Base-by-base conservation (phyloP, 345 rosid genomes). In the Pugionium cornutum region DNA sequence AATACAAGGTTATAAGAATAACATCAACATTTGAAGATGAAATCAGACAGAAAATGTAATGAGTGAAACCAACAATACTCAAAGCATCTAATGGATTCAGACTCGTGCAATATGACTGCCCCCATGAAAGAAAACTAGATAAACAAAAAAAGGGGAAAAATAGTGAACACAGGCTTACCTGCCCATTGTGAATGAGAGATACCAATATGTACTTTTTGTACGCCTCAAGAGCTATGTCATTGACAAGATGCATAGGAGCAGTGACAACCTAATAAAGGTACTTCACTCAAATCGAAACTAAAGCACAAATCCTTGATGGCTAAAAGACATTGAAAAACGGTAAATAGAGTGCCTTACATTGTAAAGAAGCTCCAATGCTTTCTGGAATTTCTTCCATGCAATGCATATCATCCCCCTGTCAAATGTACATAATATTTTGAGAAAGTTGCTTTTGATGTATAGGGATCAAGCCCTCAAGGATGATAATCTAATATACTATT, bases 141-240 rank as follows among this genome's bases (percentile, higher is more conserved):
- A 25, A 18, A 18, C 18, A 18, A 6, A 18, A 18, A 18, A 48
- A 58, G 33, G 5, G 0, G 2, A n/a, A 30, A n/a, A 0, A 25
- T 11, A 4, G 32, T 36, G 34, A 46, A 39, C 57, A 70, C n/a
- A 64, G 48, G 36, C 58, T 45, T 66, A 84, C 99, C 84, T 88
- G 96, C 56, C 99, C 97, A 18, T 18, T 18, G 18, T 18, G 18
- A 18, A 18, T 18, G 18, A 18, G 18, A 18, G 18, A 18, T 18
- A 18, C 18, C 18, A 18, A 18, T 18, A 18, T 18, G 18, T 18
- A 18, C 18, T 18, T 18, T 18, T 18, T 88, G 83, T 88, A 88
- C 7, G 96, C 95, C 83, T 94, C 97, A 57, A 88, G 76, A 42
- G 95, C 97, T 60, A 94, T 88, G 48, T 96, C 97, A 80, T 79